Conservation (phyloP, 2,329 filamentous ascomycete species). For the Verticillium isaacii region DNA sequence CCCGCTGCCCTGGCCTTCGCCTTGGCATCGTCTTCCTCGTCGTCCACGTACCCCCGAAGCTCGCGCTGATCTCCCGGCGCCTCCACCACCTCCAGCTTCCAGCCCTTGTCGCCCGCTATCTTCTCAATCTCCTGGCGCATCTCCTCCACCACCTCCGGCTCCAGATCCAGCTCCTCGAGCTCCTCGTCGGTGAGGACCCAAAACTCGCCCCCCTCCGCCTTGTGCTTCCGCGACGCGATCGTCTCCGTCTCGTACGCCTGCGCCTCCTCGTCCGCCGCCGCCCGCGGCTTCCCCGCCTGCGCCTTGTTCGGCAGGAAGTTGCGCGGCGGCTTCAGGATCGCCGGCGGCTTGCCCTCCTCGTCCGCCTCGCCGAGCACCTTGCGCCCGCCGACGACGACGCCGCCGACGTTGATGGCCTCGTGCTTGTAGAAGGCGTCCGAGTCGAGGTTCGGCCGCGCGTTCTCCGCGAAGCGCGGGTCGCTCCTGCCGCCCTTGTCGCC, state of each 20-base stretch:
- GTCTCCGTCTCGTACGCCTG: slow-evolving; percentile 27
- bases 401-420: slow-evolving; percentile 40
- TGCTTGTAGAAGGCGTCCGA: slow-evolving; percentile 13
- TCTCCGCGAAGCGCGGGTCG: not conserved
- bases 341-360: slow-evolving; percentile 40
- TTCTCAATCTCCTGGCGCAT: slow-evolving; percentile 65
- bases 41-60: slow-evolving; percentile 66
- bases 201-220: slow-evolving; percentile 57
- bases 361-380: slow-evolving; percentile 40
- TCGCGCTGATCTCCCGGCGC: slow-evolving; percentile 56
- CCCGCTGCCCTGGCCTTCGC: slow-evolving; percentile 11
- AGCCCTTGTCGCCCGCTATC: slow-evolving; percentile 65
- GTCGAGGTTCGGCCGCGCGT: slow-evolving; percentile 1
- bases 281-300: slow-evolving; percentile 8
- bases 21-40: slow-evolving; percentile 36
- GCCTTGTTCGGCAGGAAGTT: slow-evolving; percentile 26
- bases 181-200: slow-evolving; percentile 60
- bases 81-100: slow-evolving; percentile 78
- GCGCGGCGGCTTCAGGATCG: slow-evolving; percentile 40
- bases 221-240: slow-evolving; percentile 37
- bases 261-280: slow-evolving; percentile 13
- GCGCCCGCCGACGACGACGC: slow-evolving; percentile 47
- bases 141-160: slow-evolving; percentile 62
- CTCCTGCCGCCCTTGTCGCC: not conserved
- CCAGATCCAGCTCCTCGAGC: slow-evolving; percentile 62